A percentile compares a stretch with the other conserved stretches of the same genome.
Evolutionary conservation across 306 rosid species (phyloP).

Genomic region (Medicago truncatula): MtrunA17r5.0-ANR NC_053045.1:33487501-33488000

Average conservation of each 20-base stretch:
- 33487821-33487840: conserved; percentile 32
- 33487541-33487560: background rate
- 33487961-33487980: conserved; percentile 23
- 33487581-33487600: conserved; percentile 1
- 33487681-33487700: conserved; percentile 37
- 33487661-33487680: conserved; percentile 22
- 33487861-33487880: conserved; percentile 31
- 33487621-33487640: conserved; percentile 1
- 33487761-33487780: conserved; percentile 98
- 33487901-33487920: conserved; percentile 18
- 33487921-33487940: conserved; percentile 14
- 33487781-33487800: conserved; percentile 80
- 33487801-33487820: conserved; percentile 98
- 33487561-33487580: conserved; percentile 15
- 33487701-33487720: conserved; percentile 20
- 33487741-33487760: conserved; percentile 48
- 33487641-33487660: conserved; percentile 33
- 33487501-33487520: conserved; percentile 25
- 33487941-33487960: conserved; percentile 26
- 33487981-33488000: conserved; percentile 15
- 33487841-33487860: conserved; percentile 22
- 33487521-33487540: conserved; percentile 19
- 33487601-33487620: conserved; percentile 33
- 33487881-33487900: conserved; percentile 27
- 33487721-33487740: conserved; percentile 28